Evolutionary conservation across 352 stramenopile genomes (phyloP).

Genomic region (Thraustochytrium sp.): DNA sequence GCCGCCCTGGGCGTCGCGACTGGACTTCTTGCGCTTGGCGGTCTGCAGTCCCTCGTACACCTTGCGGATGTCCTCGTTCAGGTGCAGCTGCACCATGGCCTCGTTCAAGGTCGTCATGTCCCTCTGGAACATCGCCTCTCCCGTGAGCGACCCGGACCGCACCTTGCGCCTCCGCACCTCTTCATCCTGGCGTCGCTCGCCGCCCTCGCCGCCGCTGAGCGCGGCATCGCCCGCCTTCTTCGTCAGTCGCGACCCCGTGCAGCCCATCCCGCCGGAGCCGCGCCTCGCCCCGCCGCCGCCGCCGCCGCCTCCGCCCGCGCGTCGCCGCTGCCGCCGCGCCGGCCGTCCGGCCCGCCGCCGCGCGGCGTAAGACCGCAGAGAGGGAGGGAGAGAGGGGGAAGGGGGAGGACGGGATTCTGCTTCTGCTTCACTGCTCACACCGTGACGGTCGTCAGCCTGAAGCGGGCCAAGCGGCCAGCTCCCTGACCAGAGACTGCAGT

Average conservation of each 20-base stretch:
- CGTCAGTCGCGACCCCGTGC: background rate
- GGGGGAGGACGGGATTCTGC: no score
- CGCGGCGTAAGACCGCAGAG: no score
- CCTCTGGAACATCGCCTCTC: constrained; percentile 12
- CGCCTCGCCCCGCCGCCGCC: no score
- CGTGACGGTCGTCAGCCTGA: no score
- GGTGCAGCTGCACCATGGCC: constrained; percentile 35
- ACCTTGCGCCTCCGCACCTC: background rate
- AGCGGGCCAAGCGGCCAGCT: no score
- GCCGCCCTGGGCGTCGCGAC: background rate
- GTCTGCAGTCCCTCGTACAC: constrained; percentile 29
- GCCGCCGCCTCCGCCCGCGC: no score
- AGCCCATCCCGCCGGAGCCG: background rate
- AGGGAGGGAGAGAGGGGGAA: no score
- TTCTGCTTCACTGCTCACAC: no score
- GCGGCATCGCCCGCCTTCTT: background rate
- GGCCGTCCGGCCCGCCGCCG: no score
- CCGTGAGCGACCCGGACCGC: constrained; percentile 26
- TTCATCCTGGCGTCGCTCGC: background rate
- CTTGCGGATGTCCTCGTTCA: constrained; percentile 40
- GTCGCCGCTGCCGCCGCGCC: no score
- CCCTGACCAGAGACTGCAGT: no score
- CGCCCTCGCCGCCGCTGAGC: background rate
- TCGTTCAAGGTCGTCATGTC: constrained; percentile 33
- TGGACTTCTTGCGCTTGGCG: constrained; percentile 12